Evolutionary conservation across 2,329 filamentous ascomycete species (phyloP).

Genomic region (Colletotrichum falcatum): DNA sequence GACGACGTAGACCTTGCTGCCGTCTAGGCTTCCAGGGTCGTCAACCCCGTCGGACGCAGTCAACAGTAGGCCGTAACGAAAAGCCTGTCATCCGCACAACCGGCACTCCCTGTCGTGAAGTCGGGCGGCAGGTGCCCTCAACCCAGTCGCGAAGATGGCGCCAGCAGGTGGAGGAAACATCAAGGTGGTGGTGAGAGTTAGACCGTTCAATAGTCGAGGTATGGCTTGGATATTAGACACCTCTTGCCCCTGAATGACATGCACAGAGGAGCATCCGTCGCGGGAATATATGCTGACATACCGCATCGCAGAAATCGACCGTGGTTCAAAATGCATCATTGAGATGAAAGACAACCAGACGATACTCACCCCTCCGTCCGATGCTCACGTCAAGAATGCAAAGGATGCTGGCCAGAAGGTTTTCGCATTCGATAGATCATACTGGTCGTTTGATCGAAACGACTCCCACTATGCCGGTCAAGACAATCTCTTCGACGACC

Average conservation of each 20-base stretch:
- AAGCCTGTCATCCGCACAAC: conserved; percentile 32
- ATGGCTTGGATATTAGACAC: conserved; percentile 45
- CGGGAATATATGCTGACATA: conserved; percentile 13
- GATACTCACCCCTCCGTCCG: conserved; percentile 79
- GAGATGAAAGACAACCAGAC: conserved; percentile 97
- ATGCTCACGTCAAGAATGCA: conserved; percentile 69
- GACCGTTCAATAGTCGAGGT: conserved; percentile 97
- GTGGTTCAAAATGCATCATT: conserved; percentile 95
- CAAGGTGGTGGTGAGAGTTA: conserved; percentile 97
- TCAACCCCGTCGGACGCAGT: conserved; percentile 5
- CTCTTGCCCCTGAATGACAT: not conserved
- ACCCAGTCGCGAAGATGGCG: conserved; percentile 63
- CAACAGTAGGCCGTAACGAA: conserved; percentile 7
- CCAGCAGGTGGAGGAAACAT: conserved; percentile 90
- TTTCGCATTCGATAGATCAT: conserved; percentile 96
- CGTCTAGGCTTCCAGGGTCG: not conserved
- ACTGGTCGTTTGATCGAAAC: conserved; percentile 94
- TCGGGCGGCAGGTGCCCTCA: conserved; percentile 38
- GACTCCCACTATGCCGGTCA: conserved; percentile 90
- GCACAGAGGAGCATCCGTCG: not conserved
- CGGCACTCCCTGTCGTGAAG: conserved; percentile 28
- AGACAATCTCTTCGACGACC: conserved; percentile 86
- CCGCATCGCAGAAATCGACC: conserved; percentile 79
- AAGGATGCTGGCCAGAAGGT: conserved; percentile 82
- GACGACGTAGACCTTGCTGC: conserved; percentile 11